Evolutionary conservation across 805 yeast genomes (phyloP).

Genomic region (Jamesozyma lodderae): DNA sequence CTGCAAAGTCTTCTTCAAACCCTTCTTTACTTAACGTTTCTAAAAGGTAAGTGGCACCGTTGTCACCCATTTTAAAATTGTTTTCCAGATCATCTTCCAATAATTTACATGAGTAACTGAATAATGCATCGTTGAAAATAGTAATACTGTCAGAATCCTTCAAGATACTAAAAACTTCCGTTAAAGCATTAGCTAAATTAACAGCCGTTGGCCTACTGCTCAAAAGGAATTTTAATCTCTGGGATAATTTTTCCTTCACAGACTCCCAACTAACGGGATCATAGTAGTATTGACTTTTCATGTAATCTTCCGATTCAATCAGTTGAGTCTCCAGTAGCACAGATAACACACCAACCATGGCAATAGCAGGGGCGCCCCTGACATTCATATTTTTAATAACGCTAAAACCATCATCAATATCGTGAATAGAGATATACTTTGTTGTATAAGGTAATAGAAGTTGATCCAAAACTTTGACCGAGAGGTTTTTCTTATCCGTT

Average conservation of each 20-base stretch:
- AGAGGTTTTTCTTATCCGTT: conserved; percentile 22
- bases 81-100: conserved; percentile 72
- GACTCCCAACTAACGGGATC: conserved; percentile 26
- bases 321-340: conserved; percentile 60
- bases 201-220: conserved; percentile 94
- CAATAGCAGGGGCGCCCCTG: conserved; percentile 97
- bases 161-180: conserved; percentile 30
- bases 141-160: conserved; percentile 22
- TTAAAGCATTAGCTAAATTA: conserved; percentile 65
- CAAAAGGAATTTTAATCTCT: conserved; percentile 55
- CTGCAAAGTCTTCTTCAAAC: conserved; percentile 61
- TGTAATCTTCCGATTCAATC: conserved; percentile 22
- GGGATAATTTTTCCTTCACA: conserved; percentile 33
- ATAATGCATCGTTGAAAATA: conserved; percentile 26
- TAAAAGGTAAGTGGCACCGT: conserved; percentile 66
- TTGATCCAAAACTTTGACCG: conserved; percentile 69
- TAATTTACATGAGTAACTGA: conserved; percentile 42
- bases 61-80: conserved; percentile 67
- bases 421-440: conserved; percentile 49
- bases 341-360: conserved; percentile 84
- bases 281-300: conserved; percentile 23
- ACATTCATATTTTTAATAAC: conserved; percentile 91
- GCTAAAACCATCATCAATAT: conserved; percentile 66
- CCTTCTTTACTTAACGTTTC: conserved; percentile 37
- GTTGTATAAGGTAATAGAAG: conserved; percentile 73